These are phyloP conservation scores for Wickerhamomyces strasburgensis DNA, from an alignment of 805 yeast species.

Conservation along the genomic window DNA sequence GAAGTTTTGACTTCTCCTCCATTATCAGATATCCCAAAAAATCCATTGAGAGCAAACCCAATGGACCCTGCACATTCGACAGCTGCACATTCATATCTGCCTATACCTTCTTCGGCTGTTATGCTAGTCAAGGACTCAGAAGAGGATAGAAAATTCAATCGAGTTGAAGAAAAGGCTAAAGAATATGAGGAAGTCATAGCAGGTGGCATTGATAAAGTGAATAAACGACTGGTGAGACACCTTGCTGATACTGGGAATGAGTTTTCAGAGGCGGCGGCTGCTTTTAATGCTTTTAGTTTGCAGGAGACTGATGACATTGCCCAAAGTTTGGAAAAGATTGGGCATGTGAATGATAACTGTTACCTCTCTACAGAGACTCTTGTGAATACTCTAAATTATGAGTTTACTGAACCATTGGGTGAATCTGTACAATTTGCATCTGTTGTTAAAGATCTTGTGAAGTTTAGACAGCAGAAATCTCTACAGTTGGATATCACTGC, in stretches of 20 bases:
- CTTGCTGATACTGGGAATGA: slow-evolving; percentile 52
- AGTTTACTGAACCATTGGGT: slow-evolving; percentile 63
- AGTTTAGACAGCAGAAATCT: slow-evolving; percentile 48
- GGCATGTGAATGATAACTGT: slow-evolving; percentile 77
- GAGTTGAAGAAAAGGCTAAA: slow-evolving; percentile 38
- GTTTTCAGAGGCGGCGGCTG: slow-evolving; percentile 69
- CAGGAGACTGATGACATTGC: slow-evolving; percentile 40
- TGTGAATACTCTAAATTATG: slow-evolving; percentile 47
- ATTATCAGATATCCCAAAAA: slow-evolving; percentile 45
- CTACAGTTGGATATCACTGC: slow-evolving; percentile 40
- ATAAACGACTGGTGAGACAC: slow-evolving; percentile 47
- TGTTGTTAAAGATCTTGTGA: slow-evolving; percentile 49
- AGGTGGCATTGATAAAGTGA: slow-evolving; percentile 49
- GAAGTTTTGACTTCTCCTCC: slow-evolving; percentile 65
- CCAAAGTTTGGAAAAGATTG: slow-evolving; percentile 66
- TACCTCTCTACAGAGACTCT: slow-evolving; percentile 48
- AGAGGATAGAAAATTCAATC: slow-evolving; percentile 37
- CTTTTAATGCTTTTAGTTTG: slow-evolving; percentile 53
- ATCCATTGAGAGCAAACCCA: slow-evolving; percentile 57
- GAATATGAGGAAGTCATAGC: slow-evolving; percentile 42
- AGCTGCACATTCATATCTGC: slow-evolving; percentile 57
- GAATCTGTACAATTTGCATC: slow-evolving; percentile 65
- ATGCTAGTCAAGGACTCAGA: slow-evolving; percentile 23
- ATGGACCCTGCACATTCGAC: slow-evolving; percentile 50
- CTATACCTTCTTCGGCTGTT: slow-evolving; percentile 45